Base-by-base conservation (phyloP, 805 yeast species). In the Wickerhamomyces ciferrii region DNA sequence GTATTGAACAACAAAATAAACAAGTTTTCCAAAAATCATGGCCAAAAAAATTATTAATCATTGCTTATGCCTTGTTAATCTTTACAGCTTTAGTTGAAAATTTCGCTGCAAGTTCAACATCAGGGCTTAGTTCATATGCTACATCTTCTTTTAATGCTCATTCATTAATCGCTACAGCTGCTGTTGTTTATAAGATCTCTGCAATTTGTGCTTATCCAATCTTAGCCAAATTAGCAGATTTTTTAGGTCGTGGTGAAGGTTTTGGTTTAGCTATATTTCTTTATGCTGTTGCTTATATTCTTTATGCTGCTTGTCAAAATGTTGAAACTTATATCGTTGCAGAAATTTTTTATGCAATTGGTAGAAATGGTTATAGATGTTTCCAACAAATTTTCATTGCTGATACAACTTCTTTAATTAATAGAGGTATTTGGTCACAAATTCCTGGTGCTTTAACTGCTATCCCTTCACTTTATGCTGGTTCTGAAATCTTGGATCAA, bases 171-270 rank as follows among this genome's bases (percentile, higher is more conserved):
- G 53, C 73, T 2, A 66, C 69, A 13, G 66, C 69, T 20, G 65
- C 62, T 32, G 69, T 68, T 21, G 69, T 67, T 3, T 67, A 66
- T 45, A 63, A 67, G 37, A 65, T 70, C 48, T 51, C 71, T 20
- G 61, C 65, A 35, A 66, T 70, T 25, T 64, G 66, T 15, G 59
- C 67, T 2, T 65, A 67, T 46, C 70, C 74, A 8, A 56, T 68
- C 18, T 48, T 70, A 48, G 74, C 69, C 36, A 70, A 68, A 46
- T 39, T 68, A 36, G 63, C 71, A 10, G 70, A 69, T 45, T 54
- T 66, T 9, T 52, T 67, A 29, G 72, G 72, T 17, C 61, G 72
- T 43, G 62, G 64, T 38, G 67, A 66, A 51, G 72, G 72, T 18
- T 67, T 70, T 43, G 55, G 62, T 19, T 35, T 68, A 17, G 53